Base-by-base conservation (phyloP, 345 rosid species). In the Bruguiera gymnorhiza region DNA sequence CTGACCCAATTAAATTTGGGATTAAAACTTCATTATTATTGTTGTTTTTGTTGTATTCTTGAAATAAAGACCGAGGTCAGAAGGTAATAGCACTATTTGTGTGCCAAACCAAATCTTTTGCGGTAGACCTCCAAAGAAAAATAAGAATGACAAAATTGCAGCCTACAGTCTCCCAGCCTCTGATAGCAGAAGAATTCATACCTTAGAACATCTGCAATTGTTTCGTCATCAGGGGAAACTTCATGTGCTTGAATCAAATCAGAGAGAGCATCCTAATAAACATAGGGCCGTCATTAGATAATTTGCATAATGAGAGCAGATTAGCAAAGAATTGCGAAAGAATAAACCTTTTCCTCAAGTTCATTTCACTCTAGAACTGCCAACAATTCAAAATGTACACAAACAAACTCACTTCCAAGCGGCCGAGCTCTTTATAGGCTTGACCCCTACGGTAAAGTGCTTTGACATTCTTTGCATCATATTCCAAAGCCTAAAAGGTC, bases 401-500 rank as follows among this genome's bases (percentile, higher is more conserved):
- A 53, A 18, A 37, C 71, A 64, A 82, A 86, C 99, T 83, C 78
- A 95, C 99, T 78, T 85, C 89, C 72, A 90, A 65, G 57, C 56
- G 84, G 55, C 90, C 92, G 10, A 92, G 46, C 80, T 89, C 93
- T 82, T 82, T 90, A 76, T 86, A 86, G 55, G 99, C 98, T 83
- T 89, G 98, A 76, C 99, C 99, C 75, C 98, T 92, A 57, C 99
- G 83, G 78, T 96, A 96, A 37, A 92, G 91, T 70, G 97, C 99
- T 82, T 96, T 96, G 53, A 88, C 79, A 77, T 96, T 96, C 51
- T 79, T 88, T 32, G 86, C 78, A 83, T 96, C 98, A 82, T 80
- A 82, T 63, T 82, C 81, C 82, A 96, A 80, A 76, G 86, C 95
- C 98, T 95, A 72, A 71, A 75, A 23, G n/a, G 66, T n/a, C 50